These are phyloP conservation scores for Cladobotryum protrusum DNA, from an alignment of 2,329 filamentous ascomycete species.

Conservation along the genomic window DNA sequence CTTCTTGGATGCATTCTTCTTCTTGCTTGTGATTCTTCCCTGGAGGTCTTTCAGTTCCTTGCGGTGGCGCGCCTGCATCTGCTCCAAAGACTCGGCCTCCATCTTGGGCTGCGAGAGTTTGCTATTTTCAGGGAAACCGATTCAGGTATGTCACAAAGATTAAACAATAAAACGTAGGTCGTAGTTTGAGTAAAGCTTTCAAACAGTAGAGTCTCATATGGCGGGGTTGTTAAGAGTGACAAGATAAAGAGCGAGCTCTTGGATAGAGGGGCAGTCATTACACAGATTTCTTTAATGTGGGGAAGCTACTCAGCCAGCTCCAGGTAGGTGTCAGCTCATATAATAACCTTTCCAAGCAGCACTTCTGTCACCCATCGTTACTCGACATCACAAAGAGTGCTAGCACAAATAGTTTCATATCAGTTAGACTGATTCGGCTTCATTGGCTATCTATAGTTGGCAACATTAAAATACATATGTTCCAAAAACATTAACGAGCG, in stretches of 20 bases:
- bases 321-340: too few relatives aligned
- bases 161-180: background rate
- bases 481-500: too few relatives aligned
- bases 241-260: background rate
- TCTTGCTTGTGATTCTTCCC: slow-evolving; percentile 82
- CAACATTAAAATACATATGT: too few relatives aligned
- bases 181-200: background rate
- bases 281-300: background rate
- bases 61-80: slow-evolving; percentile 71
- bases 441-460: too few relatives aligned
- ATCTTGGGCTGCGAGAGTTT: slow-evolving; percentile 14
- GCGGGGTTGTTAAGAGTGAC: background rate
- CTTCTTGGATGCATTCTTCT: slow-evolving; percentile 92
- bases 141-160: background rate
- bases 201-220: background rate
- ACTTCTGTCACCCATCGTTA: too few relatives aligned
- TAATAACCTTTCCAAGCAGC: too few relatives aligned
- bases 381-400: too few relatives aligned
- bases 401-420: too few relatives aligned
- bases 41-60: slow-evolving; percentile 87
- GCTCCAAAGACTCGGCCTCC: slow-evolving; percentile 58
- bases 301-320: background rate
- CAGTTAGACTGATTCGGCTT: too few relatives aligned
- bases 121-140: background rate
- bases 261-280: background rate